Conservation (phyloP, 1,284 basidiomycete genomes). For the Neolentinus lepideus region DNA sequence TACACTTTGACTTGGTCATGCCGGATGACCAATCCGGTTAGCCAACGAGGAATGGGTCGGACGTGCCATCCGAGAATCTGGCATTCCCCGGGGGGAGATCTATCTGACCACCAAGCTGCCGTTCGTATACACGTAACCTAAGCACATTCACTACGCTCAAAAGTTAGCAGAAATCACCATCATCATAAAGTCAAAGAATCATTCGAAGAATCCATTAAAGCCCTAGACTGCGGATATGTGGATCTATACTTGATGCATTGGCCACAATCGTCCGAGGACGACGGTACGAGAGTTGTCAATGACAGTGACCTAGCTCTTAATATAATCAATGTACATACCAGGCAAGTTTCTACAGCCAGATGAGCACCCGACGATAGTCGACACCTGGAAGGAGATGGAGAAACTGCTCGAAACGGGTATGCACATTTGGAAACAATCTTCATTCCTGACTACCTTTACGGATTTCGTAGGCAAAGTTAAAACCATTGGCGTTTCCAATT, state of each 20-base stretch:
- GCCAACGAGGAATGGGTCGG: slow-evolving; percentile 44
- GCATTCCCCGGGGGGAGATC: slow-evolving; percentile 37
- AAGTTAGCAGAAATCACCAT: slow-evolving; percentile 15
- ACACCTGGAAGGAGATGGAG: slow-evolving; percentile 61
- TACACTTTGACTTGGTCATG: not conserved
- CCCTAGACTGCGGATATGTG: slow-evolving; percentile 56
- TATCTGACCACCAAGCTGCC: slow-evolving; percentile 43
- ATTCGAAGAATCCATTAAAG: slow-evolving; percentile 47
- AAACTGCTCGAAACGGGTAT: slow-evolving; percentile 37
- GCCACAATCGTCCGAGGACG: slow-evolving; percentile 27
- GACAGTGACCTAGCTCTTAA: slow-evolving; percentile 9
- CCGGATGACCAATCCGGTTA: slow-evolving; percentile 5
- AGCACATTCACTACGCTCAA: too few relatives aligned
- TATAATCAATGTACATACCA: slow-evolving; percentile 6
- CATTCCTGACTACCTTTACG: not conserved
- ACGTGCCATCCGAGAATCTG: slow-evolving; percentile 37
- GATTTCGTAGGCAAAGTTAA: slow-evolving; percentile 29
- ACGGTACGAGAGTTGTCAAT: slow-evolving; percentile 5
- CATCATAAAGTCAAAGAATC: slow-evolving; percentile 44
- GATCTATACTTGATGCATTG: slow-evolving; percentile 72
- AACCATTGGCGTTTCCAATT: slow-evolving; percentile 45
- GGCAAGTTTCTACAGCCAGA: slow-evolving; percentile 26
- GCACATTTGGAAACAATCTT: not conserved
- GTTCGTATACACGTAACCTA: slow-evolving; percentile 10
- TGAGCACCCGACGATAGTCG: slow-evolving; percentile 36